Evolutionary conservation across 2,329 filamentous ascomycete species (phyloP), one percentile per base, ranked within the genome.

Genomic region (Calcarisporium arbuscula): DNA sequence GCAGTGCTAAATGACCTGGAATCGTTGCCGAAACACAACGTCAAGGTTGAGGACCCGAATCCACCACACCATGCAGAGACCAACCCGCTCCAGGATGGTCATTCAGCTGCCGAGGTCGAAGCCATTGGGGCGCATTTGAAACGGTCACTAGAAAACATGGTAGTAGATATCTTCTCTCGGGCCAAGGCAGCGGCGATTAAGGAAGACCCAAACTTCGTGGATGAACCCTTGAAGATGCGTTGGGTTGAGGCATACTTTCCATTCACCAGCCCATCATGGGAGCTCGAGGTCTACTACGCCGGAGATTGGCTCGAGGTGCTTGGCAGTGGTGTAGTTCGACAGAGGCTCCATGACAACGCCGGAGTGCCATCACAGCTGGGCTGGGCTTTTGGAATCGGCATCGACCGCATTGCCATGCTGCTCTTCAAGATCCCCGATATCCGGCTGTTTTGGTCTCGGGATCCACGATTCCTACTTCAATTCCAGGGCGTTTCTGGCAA

Each of bases 181-280:
- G 89, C 88, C 6, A 80, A 79, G 53, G 69, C 70, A 32, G 85
- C 82, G 5, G 75, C 78, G 6, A 61, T 69, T 12, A 66, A 64
- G 39, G 64, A 65, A 5, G 67, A 74, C 32, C 64, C 67, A 5
- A 50, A 64, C 35, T 68, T 64, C 44, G 56, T 65, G 15, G 69
- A 77, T 32, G 84, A 94, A 51, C 86, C 88, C 5, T 67, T 96
- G 25, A 81, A 79, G 47, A 80, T 95, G 51, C 78, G 92, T 46
- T 98, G 92, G 92, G 81, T 96, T 7, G 90, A 95, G 59, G 88
- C 92, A 2, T 96, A 92, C 62, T 98, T 98, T 63, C 92, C 92
- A 25, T 96, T 96, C 57, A 98, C 92, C 1, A 89, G 82, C 38
- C 92, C 92, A 0, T 92, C 84, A 6, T 98, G 87, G 85, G 92